Evolutionary conservation across 306 rosid species (phyloP).

Genomic region (Arachis stenosperma): DNA sequence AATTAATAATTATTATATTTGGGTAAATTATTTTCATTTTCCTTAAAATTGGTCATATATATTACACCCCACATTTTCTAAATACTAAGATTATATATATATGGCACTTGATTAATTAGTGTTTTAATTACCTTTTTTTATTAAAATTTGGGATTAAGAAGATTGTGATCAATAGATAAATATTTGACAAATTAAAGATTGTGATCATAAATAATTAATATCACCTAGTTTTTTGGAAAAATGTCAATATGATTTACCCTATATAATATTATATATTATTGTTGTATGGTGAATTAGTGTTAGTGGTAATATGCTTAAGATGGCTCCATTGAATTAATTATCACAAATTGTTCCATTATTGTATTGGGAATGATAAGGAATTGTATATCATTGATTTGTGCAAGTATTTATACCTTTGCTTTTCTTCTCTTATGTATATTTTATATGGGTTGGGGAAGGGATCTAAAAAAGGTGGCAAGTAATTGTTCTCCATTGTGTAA

Average conservation of each 20-base stretch:
- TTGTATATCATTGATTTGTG: constrained; percentile 31
- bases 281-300: not conserved
- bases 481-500: not conserved
- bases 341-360: not conserved
- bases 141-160: no score
- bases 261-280: not conserved
- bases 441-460: constrained; percentile 11
- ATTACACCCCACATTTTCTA: no score
- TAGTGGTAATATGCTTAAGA: not conserved
- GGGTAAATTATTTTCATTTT: no score
- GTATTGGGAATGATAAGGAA: not conserved
- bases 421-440: not conserved
- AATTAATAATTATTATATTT: not conserved
- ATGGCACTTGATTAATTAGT: no score
- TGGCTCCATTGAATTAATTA: not conserved
- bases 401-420: constrained; percentile 11
- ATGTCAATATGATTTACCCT: no score
- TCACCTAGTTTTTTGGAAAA: no score
- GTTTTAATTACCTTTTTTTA: no score
- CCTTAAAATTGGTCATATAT: no score
- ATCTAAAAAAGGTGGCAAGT: constrained; percentile 2
- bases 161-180: no score
- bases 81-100: no score
- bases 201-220: no score
- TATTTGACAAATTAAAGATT: no score